Base-by-base conservation (phyloP, 164 flowering plant genomes). In the Annona squamosa region DNA sequence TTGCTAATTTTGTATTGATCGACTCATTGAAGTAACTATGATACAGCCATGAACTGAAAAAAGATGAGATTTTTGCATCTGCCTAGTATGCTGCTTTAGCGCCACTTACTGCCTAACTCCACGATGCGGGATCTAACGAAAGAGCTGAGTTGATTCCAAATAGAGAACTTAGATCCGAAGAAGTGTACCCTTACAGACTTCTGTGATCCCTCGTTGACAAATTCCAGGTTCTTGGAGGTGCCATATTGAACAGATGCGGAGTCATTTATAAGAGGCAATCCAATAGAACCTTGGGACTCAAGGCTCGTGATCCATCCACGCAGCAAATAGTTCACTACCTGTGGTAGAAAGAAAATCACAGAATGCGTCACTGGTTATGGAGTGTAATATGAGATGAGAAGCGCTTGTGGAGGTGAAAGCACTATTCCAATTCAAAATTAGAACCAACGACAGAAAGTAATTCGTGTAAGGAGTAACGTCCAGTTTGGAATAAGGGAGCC, bases 221-320 rank as follows among this genome's bases (percentile, higher is more conserved):
- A 94, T 79, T 90, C 97, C 71, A 92, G 69, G 37, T 89, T 87
- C 77, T 72, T 85, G 17, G 81, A 76, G 69, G 82, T 46, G 65
- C 78, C 85, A 70, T 75, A 12, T 65, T 79, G 41, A 18, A 69
- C 57, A 48, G 74, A 67, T 66, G 85, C 82, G 2, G 72, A 70
- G 65, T 80, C 84, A 68, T 90, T 94, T 59, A 94, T 87, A 65
- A 94, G 83, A 74, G 97, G 97, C 73, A 94, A 75, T 67, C 73
- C 76, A 47, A 81, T 74, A 26, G 82, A 81, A 46, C 92, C 93
- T 4, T 84, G 69, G 16, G 94, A 82, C 77, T 94, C 99, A 46
- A 89, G 81, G 85, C 82, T 88, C 71, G 74, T 80, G 45, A 94
- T 90, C 99, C 99, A 94, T 46, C 99, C 99, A 4, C 97, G 97